Evolutionary conservation across 1,284 basidiomycete species (phyloP).

Genomic region (Pulchroboletus neoregius): DNA sequence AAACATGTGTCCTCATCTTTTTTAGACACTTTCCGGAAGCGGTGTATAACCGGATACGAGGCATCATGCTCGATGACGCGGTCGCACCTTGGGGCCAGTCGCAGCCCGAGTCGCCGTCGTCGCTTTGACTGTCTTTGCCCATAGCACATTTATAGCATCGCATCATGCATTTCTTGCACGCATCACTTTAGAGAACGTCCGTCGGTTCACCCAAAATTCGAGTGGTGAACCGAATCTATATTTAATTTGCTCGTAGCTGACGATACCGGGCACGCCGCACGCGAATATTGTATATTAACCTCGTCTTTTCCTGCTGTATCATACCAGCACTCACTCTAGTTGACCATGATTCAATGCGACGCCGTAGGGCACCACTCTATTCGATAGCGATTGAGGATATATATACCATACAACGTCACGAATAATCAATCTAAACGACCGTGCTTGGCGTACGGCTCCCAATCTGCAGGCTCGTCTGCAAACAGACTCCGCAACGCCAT

Average conservation of each 20-base stretch:
- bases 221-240: neutral
- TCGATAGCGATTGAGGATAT: neutral
- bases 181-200: neutral
- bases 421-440: conserved; percentile 20
- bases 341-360: neutral
- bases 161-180: neutral
- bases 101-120: conserved; percentile 12
- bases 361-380: too few relatives aligned
- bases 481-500: conserved; percentile 15
- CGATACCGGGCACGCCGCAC: conserved; percentile 11
- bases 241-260: conserved; percentile 12
- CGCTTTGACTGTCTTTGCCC: neutral
- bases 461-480: conserved; percentile 15
- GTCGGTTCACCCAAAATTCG: neutral
- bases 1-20: neutral
- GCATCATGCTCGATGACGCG: conserved; percentile 57
- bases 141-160: neutral
- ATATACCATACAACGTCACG: neutral
- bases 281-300: neutral
- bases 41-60: conserved; percentile 63
- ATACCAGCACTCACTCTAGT: conserved; percentile 1
- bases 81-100: conserved; percentile 33
- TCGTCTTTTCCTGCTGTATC: conserved; percentile 10
- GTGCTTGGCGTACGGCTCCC: conserved; percentile 16
- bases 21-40: conserved; percentile 67